Evolutionary conservation across 2,329 filamentous ascomycete species (phyloP).

Genomic region (Ophiosphaerella herpotricha): DNA sequence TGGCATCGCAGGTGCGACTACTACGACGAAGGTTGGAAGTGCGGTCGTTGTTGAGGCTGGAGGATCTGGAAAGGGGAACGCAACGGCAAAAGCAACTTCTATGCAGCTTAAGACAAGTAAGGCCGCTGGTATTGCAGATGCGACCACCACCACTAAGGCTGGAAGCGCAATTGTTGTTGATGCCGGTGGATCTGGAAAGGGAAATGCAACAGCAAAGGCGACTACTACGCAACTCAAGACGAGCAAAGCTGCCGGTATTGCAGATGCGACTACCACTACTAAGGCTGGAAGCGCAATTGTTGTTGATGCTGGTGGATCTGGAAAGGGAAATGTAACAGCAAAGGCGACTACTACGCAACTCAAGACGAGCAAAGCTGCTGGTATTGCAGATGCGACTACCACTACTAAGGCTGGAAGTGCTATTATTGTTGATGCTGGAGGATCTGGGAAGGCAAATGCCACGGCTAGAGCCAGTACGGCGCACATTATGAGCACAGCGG

Average conservation of each 20-base stretch:
- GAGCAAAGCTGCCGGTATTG: too few relatives aligned
- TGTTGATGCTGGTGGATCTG: neutral
- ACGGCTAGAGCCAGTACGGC: too few relatives aligned
- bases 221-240: too few relatives aligned
- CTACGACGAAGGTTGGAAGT: conserved; percentile 17
- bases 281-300: too few relatives aligned
- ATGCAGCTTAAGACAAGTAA: conserved; percentile 29
- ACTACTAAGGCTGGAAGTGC: conserved; percentile 2
- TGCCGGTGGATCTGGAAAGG: too few relatives aligned
- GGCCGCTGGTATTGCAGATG: conserved; percentile 3
- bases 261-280: too few relatives aligned
- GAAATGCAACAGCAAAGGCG: too few relatives aligned
- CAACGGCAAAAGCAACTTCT: conserved; percentile 11
- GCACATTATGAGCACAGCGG: neutral
- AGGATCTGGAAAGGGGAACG: neutral
- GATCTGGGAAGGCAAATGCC: neutral
- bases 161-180: too few relatives aligned
- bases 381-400: conserved; percentile 4
- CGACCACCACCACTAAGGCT: too few relatives aligned
- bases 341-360: too few relatives aligned
- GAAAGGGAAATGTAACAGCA: neutral
- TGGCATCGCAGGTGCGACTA: conserved; percentile 25
- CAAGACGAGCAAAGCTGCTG: neutral
- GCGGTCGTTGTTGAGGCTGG: conserved; percentile 24
- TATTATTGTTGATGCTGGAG: neutral